phyloP scores from a whole-genome alignment of 805 yeast species.

The Candida gorgasii region DNA sequence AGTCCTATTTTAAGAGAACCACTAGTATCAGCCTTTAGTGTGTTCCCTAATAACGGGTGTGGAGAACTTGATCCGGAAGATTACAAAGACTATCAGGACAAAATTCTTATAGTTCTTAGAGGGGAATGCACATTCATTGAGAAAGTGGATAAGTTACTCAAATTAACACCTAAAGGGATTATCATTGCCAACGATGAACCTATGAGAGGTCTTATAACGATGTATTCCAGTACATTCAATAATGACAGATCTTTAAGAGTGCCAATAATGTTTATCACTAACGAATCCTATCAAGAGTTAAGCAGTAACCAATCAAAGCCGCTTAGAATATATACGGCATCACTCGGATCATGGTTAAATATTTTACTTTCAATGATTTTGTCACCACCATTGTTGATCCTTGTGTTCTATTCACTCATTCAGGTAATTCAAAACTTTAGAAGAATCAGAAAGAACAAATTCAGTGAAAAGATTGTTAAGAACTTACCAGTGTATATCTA shows the following conservation, averaged over 20 bases:
- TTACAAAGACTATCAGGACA: slow-evolving; percentile 19
- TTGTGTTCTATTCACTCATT: slow-evolving; percentile 33
- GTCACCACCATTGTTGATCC: slow-evolving; percentile 42
- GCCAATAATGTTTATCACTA: slow-evolving; percentile 55
- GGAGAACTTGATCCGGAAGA: slow-evolving; percentile 15
- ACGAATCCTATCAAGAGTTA: slow-evolving; percentile 38
- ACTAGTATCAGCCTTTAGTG: slow-evolving; percentile 25
- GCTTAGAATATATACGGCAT: slow-evolving; percentile 30
- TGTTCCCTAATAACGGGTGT: slow-evolving; percentile 35
- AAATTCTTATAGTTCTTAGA: slow-evolving; percentile 35
- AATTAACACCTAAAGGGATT: slow-evolving; percentile 45
- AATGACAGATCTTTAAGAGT: slow-evolving; percentile 37
- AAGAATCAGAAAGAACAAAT: slow-evolving; percentile 25
- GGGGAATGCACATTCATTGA: slow-evolving; percentile 58
- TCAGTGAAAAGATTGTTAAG: slow-evolving; percentile 34
- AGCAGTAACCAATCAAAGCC: slow-evolving; percentile 11
- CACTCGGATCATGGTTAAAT: slow-evolving; percentile 39
- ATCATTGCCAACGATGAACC: slow-evolving; percentile 58
- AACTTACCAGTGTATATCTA: slow-evolving; percentile 40
- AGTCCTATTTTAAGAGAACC: slow-evolving; percentile 32
- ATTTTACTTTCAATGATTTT: slow-evolving; percentile 42
- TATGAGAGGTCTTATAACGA: slow-evolving; percentile 48
- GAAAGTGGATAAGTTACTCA: slow-evolving; percentile 48
- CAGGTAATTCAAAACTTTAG: slow-evolving; percentile 29
- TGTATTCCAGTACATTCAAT: slow-evolving; percentile 51